Evolutionary conservation across 768 basidiomycete species (phyloP), one percentile per base, ranked within the genome.

Genomic region (Suillus hirtellus): DNA sequence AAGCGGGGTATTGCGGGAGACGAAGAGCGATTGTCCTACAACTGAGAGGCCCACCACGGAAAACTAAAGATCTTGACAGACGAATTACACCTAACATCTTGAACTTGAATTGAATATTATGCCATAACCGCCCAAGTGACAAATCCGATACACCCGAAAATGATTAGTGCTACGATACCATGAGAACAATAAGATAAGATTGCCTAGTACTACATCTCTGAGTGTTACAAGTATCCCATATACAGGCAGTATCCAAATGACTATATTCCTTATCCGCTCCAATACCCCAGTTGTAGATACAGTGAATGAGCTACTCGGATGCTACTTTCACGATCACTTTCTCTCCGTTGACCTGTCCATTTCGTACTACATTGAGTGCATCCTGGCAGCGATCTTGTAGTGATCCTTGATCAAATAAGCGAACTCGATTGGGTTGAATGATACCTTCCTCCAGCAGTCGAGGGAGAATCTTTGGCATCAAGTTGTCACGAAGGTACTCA

Each of bases 301-400:
- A 5, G 31, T 31, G 4, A 31, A 31, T 31, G 5, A 31, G 5
- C 31, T 31, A 31, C 31, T 31, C 31, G 4, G 50, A 52, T 31
- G 27, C 63, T 14, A 81, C 69, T 64, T 79, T 79, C 0, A 84
- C 75, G 2, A 84, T 70, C 1, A 82, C 75, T 62, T 84, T 86
- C 71, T 84, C 81, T 27, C 83, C 83, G 44, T 80, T 82, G 50
- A 84, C 70, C 69, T 80, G 77, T 64, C 82, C 82, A 40, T 79
- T 75, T 56, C 82, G 77, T 49, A 85, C 63, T 44, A 85, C 65
- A 56, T 82, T 78, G 47, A 84, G 66, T 0, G 80, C 84, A n/a
- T 63, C 67, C 17, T 70, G 73, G 12, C 37, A 78, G 31, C 83
- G 74, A 37, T 81, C 78, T 60, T 77, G 74, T 59, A 84, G 71